Conservation (phyloP, 768 basidiomycete genomes). For the Xerocomus potaroensis region DNA sequence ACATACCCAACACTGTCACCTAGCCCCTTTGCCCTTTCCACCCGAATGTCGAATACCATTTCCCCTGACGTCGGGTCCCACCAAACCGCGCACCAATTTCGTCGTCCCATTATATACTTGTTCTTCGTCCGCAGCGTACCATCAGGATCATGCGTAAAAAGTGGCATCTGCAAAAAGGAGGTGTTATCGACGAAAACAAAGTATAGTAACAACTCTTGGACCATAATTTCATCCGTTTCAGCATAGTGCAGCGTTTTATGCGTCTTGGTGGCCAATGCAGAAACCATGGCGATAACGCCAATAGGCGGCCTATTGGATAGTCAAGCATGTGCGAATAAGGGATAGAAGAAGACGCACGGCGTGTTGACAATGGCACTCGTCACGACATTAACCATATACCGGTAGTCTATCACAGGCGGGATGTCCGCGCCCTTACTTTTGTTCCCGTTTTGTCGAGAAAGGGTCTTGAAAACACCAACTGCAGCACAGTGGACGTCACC, state of each 20-base stretch:
- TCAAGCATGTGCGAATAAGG: neutral
- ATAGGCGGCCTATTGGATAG: constrained; percentile 47
- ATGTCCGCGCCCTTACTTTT: constrained; percentile 38
- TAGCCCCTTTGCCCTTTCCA: constrained; percentile 79
- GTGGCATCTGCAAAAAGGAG: constrained; percentile 51
- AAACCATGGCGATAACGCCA: constrained; percentile 74
- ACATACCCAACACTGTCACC: constrained; percentile 79
- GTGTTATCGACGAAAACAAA: neutral
- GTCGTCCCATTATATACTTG: constrained; percentile 78
- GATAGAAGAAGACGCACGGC: constrained; percentile 50
- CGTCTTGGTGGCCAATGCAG: constrained; percentile 69
- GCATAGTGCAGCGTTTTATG: constrained; percentile 83
- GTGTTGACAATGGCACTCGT: constrained; percentile 97
- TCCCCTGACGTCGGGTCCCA: constrained; percentile 58
- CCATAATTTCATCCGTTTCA: constrained; percentile 88
- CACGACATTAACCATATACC: constrained; percentile 89
- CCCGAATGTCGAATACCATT: constrained; percentile 75
- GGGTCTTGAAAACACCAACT: constrained; percentile 72
- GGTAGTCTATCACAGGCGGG: constrained; percentile 56
- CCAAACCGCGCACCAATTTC: constrained; percentile 81
- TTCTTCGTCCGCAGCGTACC: constrained; percentile 64
- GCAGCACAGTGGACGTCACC: constrained; percentile 95
- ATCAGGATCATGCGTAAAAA: constrained; percentile 75
- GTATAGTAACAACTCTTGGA: constrained; percentile 22
- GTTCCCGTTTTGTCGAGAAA: constrained; percentile 33